phyloP scores from a whole-genome alignment of 768 basidiomycete genomes.

The Chalciporus piperatus region DNA sequence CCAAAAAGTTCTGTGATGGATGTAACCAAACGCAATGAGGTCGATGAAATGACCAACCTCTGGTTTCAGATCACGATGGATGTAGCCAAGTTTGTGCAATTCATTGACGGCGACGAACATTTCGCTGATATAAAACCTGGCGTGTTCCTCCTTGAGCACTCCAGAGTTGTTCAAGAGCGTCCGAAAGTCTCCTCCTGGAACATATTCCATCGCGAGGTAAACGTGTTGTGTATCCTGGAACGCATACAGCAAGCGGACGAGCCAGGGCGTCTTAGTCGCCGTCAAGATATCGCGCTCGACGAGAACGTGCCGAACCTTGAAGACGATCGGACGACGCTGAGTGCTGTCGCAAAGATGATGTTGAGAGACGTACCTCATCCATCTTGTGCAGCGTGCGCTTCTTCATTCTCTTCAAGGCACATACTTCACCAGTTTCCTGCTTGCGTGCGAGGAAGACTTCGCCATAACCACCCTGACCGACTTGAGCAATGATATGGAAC shows the following conservation, averaged over 20 bases:
- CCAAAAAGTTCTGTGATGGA: conserved; percentile 80
- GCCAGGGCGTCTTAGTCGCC: conserved; percentile 96
- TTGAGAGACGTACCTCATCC: conserved; percentile 72
- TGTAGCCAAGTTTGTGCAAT: conserved; percentile 95
- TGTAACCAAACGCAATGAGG: neutral
- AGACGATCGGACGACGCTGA: neutral
- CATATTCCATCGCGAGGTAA: conserved; percentile 99
- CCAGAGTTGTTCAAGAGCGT: conserved; percentile 98
- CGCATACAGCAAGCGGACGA: conserved; percentile 91
- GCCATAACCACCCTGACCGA: conserved; percentile 98
- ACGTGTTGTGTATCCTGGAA: conserved; percentile 92
- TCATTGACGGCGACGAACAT: conserved; percentile 96
- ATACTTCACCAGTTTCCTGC: conserved; percentile 93
- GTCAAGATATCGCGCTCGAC: conserved; percentile 98
- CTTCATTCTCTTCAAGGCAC: conserved; percentile 96
- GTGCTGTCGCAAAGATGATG: neutral
- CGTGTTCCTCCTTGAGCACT: conserved; percentile 95
- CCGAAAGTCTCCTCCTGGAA: conserved; percentile 97
- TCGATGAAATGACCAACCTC: conserved; percentile 56
- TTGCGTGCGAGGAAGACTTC: conserved; percentile 96
- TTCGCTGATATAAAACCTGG: conserved; percentile 94
- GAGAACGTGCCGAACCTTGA: conserved; percentile 91
- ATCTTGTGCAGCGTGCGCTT: conserved; percentile 95
- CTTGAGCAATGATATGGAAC: conserved; percentile 98
- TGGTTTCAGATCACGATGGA: conserved; percentile 96